phyloP scores from a whole-genome alignment of 1,284 basidiomycete species.

The Neolentinus lepideus region DNA sequence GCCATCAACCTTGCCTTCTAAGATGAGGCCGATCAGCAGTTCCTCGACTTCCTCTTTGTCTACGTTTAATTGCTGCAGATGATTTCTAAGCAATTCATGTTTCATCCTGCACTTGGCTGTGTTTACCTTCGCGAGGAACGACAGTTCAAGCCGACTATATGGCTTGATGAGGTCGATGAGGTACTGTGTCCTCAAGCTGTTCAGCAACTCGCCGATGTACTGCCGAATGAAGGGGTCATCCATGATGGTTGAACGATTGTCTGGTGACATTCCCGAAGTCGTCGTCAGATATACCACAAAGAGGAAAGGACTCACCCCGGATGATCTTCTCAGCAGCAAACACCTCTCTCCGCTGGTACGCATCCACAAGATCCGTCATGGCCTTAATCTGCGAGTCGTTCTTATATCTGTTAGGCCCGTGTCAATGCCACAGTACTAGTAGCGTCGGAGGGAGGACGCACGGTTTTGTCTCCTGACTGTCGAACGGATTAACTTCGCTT shows the following conservation, averaged over 20 bases:
- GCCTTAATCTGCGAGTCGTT: constrained; percentile 94
- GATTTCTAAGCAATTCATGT: not conserved
- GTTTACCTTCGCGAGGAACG: constrained; percentile 83
- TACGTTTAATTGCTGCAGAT: constrained; percentile 85
- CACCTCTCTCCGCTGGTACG: constrained; percentile 94
- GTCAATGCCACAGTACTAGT: not conserved
- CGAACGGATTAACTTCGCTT: constrained; percentile 98
- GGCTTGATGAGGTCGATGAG: constrained; percentile 97
- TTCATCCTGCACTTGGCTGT: not conserved
- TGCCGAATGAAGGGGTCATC: constrained; percentile 88
- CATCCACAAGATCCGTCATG: constrained; percentile 95
- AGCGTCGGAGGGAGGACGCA: constrained; percentile 27
- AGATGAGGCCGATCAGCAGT: constrained; percentile 86
- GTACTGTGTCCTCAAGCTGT: constrained; percentile 91
- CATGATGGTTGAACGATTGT: constrained; percentile 92
- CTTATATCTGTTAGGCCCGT: constrained; percentile 70
- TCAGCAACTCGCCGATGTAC: constrained; percentile 93
- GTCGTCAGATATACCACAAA: constrained; percentile 3
- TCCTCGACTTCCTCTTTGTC: constrained; percentile 86
- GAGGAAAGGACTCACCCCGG: constrained; percentile 44
- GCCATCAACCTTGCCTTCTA: constrained; percentile 93
- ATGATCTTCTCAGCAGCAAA: constrained; percentile 95
- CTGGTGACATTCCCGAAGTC: constrained; percentile 29
- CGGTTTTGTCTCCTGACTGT: constrained; percentile 99
- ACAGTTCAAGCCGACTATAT: constrained; percentile 88